Base-by-base conservation (phyloP, 768 basidiomycete species). In the Mycena capillaripes region DNA sequence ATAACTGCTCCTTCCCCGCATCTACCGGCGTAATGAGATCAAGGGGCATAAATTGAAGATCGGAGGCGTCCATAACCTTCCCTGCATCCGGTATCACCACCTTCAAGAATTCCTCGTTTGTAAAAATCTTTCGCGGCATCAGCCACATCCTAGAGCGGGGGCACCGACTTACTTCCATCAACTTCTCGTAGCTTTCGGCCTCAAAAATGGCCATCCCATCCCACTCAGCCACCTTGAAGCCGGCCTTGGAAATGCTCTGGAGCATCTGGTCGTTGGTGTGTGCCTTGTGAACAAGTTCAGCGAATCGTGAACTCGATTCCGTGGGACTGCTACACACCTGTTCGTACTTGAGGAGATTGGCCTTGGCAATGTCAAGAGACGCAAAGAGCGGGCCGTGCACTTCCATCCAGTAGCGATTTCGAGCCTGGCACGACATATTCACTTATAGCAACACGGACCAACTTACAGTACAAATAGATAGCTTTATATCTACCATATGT, bases 291-390 rank as follows among this genome's bases (percentile, higher is more conserved):
- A n/a, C n/a, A n/a, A n/a, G n/a, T n/a, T n/a, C n/a, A n/a, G n/a
- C n/a, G n/a, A n/a, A n/a, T n/a, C n/a, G n/a, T n/a, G n/a, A n/a
- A n/a, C n/a, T n/a, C n/a, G n/a, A n/a, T n/a, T n/a, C n/a, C n/a
- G n/a, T n/a, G n/a, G n/a, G n/a, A n/a, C n/a, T n/a, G n/a, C n/a
- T n/a, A n/a, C 63, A 56, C 30, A 73, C 73, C 77, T 82, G 83
- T 60, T 84, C 81, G 72, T 82, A 82, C 58, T 79, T 80, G n/a
- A 81, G 76, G 61, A 82, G 66, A 56, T 83, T 83, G 44, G 71
- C 76, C 75, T 82, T 80, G 29, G 78, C 81, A 30, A 83, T 77
- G 9, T 78, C 75, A 17, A 83, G 75, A 0, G 78, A 79, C 32
- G 75, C 64, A 74, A 84, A 81, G 36, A 79, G 59, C 42, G 75